Evolutionary conservation across 495 filamentous ascomycete genomes (phyloP), one percentile per base, ranked within the genome.

Genomic region (Aspergillus indologenus): DNA sequence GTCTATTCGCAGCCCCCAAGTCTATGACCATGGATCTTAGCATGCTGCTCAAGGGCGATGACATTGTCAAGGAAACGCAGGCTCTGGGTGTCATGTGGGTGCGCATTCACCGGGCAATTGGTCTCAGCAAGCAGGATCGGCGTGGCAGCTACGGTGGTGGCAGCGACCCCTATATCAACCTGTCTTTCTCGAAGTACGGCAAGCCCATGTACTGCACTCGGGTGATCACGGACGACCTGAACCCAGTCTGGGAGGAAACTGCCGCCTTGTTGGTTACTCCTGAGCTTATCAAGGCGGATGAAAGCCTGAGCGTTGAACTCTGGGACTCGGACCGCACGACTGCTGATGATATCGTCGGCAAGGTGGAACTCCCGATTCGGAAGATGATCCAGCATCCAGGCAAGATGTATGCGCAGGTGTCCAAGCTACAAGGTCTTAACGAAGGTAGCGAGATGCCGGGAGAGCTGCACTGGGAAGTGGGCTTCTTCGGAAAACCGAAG

Each of bases 201-300:
- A 98, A 98, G 77, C 93, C 92, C 12, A 96, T 96, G 89, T 97
- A 96, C 69, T 96, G 92, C 70, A 96, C 93, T 12, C 85, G 93
- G 26, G 92, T 98, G 26, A 96, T 98, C 57, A 88, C 90, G 15
- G 92, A 97, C 68, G 90, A 96, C 62, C 79, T 98, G 44, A 96
- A 98, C 65, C 93, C 93, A 0, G 84, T 96, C 6, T 98, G 93
- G 82, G 87, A 92, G 65, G 93, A 97, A 72, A 90, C 83, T 21
- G 87, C 90, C n/a, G 91, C 91, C 20, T 75, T 97, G 21, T 77
- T 95, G 6, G 88, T 98, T 4, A 93, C 88, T 6, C 81, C 91
- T 0, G 90, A 96, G 52, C 78, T 93, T 45, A 92, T 98, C 74
- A 96, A 95, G 73, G 92, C 89, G 0, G 85, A 94, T 56, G 93